phyloP scores from a whole-genome alignment of 345 rosid genomes.

The Limnanthes douglasii region DNA sequence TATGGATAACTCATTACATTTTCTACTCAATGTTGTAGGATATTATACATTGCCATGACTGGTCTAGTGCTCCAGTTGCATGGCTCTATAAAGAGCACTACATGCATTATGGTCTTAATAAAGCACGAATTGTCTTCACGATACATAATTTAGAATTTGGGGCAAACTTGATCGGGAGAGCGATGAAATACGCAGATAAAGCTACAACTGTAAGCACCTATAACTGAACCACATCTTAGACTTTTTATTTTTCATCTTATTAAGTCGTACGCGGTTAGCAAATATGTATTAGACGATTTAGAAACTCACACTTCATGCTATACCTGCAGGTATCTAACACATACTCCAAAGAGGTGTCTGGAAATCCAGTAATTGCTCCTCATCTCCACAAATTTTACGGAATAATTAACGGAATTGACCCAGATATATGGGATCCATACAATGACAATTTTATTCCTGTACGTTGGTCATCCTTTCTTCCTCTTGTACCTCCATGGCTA shows the following conservation, averaged over 20 bases:
- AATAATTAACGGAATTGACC: conserved; percentile 86
- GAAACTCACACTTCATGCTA: too few species aligned
- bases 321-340: conserved; percentile 58
- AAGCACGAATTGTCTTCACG: conserved; percentile 76
- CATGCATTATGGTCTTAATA: conserved; percentile 60
- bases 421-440: conserved; percentile 94
- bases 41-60: conserved; percentile 93
- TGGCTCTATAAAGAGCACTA: conserved; percentile 82
- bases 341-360: conserved; percentile 75
- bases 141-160: conserved; percentile 93
- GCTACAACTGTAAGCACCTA: conserved; percentile 63
- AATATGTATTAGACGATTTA: too few species aligned
- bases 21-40: conserved; percentile 34
- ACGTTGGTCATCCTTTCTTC: conserved; percentile 11
- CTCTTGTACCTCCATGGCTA: background rate
- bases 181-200: conserved; percentile 71
- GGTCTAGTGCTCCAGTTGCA: conserved; percentile 89
- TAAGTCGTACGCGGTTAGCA: too few species aligned
- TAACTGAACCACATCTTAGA: too few species aligned
- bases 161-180: conserved; percentile 49
- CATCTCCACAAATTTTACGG: conserved; percentile 77
- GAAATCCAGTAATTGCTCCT: conserved; percentile 54
- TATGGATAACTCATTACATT: background rate
- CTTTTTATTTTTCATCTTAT: too few species aligned
- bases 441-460: conserved; percentile 74